Evolutionary conservation across 352 stramenopile species (phyloP).

Genomic region (Phytopythium vexans): DNA sequence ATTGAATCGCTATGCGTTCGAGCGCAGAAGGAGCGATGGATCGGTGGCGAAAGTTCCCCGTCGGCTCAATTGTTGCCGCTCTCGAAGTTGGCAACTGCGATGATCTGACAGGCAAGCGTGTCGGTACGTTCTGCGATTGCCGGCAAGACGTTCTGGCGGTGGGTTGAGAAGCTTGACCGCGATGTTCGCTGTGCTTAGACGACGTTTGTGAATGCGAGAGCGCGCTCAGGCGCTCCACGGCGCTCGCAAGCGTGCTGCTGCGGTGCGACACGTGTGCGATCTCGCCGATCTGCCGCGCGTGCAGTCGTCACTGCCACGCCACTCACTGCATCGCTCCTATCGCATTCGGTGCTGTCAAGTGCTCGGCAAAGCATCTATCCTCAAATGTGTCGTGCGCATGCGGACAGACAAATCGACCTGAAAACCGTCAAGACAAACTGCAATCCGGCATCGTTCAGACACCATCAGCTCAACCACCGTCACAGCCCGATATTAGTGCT

Average conservation of each 20-base stretch:
- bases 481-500: too few relatives aligned
- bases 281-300: conserved; percentile 47
- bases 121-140: too few relatives aligned
- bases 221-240: conserved; percentile 21
- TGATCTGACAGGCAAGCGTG: too few relatives aligned
- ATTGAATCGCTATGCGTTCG: background rate
- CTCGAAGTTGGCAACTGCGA: background rate
- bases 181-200: conserved; percentile 7
- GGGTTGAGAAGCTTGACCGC: background rate
- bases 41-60: conserved; percentile 62
- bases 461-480: too few relatives aligned
- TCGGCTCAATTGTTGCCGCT: conserved; percentile 20
- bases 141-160: too few relatives aligned
- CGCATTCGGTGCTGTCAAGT: background rate
- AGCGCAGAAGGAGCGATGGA: conserved; percentile 35
- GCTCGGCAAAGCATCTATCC: too few relatives aligned
- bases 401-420: too few relatives aligned
- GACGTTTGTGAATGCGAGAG: conserved; percentile 31
- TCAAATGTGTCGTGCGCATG: too few relatives aligned
- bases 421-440: too few relatives aligned
- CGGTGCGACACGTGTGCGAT: conserved; percentile 40
- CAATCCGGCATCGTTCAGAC: too few relatives aligned
- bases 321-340: conserved; percentile 25
- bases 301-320: conserved; percentile 45
- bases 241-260: conserved; percentile 40